phyloP scores from a whole-genome alignment of 2,329 filamentous ascomycete species.

The Dothistroma pini region DNA sequence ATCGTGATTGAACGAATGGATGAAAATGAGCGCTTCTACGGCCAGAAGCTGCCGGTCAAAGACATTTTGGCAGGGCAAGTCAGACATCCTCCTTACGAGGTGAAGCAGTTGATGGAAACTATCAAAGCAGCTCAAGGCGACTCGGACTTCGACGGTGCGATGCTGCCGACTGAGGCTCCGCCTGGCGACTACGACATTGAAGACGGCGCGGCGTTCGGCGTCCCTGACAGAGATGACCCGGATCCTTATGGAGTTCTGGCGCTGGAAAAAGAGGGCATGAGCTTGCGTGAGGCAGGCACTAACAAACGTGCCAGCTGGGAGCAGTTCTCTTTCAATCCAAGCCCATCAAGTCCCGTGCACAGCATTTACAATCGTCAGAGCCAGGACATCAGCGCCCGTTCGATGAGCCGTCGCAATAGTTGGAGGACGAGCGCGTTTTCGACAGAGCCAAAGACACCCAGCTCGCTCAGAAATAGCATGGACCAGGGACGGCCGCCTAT shows the following conservation, averaged over 20 bases:
- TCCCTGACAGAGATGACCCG: slow-evolving; percentile 75
- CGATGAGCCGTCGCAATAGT: slow-evolving; percentile 59
- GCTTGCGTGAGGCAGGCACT: slow-evolving; percentile 85
- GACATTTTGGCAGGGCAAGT: slow-evolving; percentile 62
- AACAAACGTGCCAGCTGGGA: slow-evolving; percentile 69
- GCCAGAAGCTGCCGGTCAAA: slow-evolving; percentile 57
- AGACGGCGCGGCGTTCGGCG: slow-evolving; percentile 61
- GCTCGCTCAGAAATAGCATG: slow-evolving; percentile 31
- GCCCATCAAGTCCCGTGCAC: slow-evolving; percentile 68
- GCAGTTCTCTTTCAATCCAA: slow-evolving; percentile 77
- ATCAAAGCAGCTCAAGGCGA: slow-evolving; percentile 86
- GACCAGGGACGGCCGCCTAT: slow-evolving; percentile 21
- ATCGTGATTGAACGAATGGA: slow-evolving; percentile 81
- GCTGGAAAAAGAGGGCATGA: slow-evolving; percentile 82
- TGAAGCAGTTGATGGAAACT: slow-evolving; percentile 68
- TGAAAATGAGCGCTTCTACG: slow-evolving; percentile 84
- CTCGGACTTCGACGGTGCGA: slow-evolving; percentile 63
- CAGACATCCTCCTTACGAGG: slow-evolving; percentile 54
- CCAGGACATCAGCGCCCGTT: slow-evolving; percentile 38
- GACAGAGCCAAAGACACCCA: slow-evolving; percentile 28
- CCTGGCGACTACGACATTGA: slow-evolving; percentile 69
- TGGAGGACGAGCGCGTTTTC: slow-evolving; percentile 44
- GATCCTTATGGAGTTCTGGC: slow-evolving; percentile 90
- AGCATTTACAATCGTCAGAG: slow-evolving; percentile 61
- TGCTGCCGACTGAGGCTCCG: slow-evolving; percentile 67